Percentiles rank a stretch among this genome's conserved stretches.
phyloP scores from a whole-genome alignment of 768 basidiomycete genomes.

The Heimioporus sp. region DNA sequence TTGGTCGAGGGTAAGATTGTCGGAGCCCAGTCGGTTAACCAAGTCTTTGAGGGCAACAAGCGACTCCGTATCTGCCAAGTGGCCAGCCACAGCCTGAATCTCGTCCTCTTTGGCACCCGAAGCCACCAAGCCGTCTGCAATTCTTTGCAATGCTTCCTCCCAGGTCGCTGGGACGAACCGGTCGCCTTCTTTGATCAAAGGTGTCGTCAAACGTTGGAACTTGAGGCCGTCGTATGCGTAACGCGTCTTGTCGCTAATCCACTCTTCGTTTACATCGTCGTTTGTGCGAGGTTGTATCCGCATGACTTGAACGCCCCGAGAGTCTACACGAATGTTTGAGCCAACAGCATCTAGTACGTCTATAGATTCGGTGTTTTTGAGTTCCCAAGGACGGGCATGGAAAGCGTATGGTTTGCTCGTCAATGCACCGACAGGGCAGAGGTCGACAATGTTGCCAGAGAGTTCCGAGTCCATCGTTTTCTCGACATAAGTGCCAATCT shows the following conservation, averaged over 20 bases:
- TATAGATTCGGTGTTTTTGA: conserved; percentile 96
- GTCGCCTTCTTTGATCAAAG: conserved; percentile 88
- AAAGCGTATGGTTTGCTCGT: conserved; percentile 99
- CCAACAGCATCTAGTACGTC: conserved; percentile 96
- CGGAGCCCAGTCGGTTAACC: conserved; percentile 89
- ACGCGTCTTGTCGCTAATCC: conserved; percentile 99
- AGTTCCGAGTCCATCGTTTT: conserved; percentile 97
- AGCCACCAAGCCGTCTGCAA: conserved; percentile 72
- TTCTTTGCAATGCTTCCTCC: conserved; percentile 81
- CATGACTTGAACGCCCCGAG: conserved; percentile 95
- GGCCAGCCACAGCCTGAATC: conserved; percentile 93
- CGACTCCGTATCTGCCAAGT: conserved; percentile 91
- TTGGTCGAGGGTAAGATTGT: conserved; percentile 86
- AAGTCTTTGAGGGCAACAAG: conserved; percentile 93
- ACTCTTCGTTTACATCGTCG: conserved; percentile 98
- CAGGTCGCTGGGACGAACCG: conserved; percentile 88
- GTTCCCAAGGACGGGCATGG: conserved; percentile 96
- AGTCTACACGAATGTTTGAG: conserved; percentile 95
- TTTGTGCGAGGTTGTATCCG: conserved; percentile 94
- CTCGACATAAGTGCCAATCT: conserved; percentile 98
- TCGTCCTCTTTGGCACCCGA: conserved; percentile 88
- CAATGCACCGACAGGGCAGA: conserved; percentile 97
- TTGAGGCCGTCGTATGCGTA: conserved; percentile 94
- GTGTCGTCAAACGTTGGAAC: conserved; percentile 93
- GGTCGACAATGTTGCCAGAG: conserved; percentile 94